phyloP scores from a whole-genome alignment of 257 asterid species.

The Avicennia marina region DNA sequence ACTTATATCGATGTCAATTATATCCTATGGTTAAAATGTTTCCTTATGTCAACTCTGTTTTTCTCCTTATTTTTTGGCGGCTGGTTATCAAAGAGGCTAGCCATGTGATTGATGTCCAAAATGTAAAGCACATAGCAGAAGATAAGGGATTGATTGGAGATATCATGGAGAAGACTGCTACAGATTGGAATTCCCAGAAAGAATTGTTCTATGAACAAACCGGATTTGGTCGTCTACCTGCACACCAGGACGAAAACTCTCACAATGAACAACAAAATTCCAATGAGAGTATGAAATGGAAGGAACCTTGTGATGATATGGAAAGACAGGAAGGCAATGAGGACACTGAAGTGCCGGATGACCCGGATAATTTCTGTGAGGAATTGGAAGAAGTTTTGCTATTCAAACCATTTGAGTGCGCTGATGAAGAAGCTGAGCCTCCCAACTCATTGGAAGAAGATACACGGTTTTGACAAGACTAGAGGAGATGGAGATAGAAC shows the following conservation, averaged over 20 bases:
- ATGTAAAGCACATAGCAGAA: conserved; percentile 67
- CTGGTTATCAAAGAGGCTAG: conserved; percentile 48
- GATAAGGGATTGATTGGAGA: conserved; percentile 51
- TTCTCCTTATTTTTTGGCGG: not conserved
- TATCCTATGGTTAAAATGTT: too few relatives aligned
- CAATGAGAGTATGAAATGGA: conserved; percentile 4
- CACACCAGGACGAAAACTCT: conserved; percentile 11
- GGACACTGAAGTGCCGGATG: conserved; percentile 15
- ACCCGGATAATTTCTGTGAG: conserved; percentile 20
- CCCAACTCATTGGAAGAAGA: conserved; percentile 7
- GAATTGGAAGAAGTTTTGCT: conserved; percentile 41
- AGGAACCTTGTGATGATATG: conserved; percentile 12
- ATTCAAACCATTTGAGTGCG: conserved; percentile 21
- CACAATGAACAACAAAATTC: conserved; percentile 1
- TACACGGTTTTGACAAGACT: not conserved
- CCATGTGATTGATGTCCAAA: conserved; percentile 47
- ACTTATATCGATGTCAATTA: too few relatives aligned
- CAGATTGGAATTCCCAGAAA: conserved; percentile 35
- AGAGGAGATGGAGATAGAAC: not conserved
- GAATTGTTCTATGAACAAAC: conserved; percentile 2
- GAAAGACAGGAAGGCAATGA: not conserved
- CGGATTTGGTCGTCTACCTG: conserved; percentile 22
- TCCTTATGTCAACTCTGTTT: too few relatives aligned
- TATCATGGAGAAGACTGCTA: conserved; percentile 35
- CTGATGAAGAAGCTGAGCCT: conserved; percentile 16